Conservation (phyloP, 2,329 filamentous ascomycete species). For the Diaporthe sp. region DNA sequence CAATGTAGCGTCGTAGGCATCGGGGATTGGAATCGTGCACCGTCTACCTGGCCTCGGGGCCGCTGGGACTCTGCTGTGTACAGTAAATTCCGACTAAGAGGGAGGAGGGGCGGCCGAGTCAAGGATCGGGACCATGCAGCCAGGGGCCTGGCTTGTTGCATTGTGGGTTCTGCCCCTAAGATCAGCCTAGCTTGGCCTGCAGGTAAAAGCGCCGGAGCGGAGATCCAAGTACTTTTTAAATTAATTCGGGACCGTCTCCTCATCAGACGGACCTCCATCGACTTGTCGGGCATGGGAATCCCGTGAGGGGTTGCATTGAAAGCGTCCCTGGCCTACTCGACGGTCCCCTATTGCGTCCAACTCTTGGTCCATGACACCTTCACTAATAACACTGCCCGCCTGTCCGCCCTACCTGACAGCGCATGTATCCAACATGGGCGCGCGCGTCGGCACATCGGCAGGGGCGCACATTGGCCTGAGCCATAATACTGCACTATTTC, state of each 20-base stretch:
- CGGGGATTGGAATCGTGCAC: neutral
- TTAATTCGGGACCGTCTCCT: constrained; percentile 30
- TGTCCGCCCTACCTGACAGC: neutral
- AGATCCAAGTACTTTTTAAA: constrained; percentile 28
- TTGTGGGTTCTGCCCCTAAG: constrained; percentile 18
- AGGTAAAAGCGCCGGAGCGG: constrained; percentile 26
- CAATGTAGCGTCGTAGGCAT: neutral
- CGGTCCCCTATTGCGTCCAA: constrained; percentile 13
- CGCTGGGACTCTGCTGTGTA: constrained; percentile 7
- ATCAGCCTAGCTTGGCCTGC: constrained; percentile 20
- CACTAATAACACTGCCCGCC: neutral
- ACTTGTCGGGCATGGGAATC: constrained; percentile 18
- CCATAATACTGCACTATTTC: neutral
- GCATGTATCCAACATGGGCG: neutral
- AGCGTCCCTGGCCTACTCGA: neutral
- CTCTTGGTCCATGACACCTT: constrained; percentile 26
- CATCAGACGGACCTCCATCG: constrained; percentile 1
- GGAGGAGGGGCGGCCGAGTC: constrained; percentile 7
- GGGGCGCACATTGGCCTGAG: constrained; percentile 6
- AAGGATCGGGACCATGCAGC: constrained; percentile 3
- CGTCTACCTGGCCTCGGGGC: neutral
- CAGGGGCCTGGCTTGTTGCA: constrained; percentile 15
- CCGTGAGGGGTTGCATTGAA: constrained; percentile 28
- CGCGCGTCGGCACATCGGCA: constrained; percentile 19
- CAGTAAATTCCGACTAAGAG: constrained; percentile 22